A percentile compares a stretch with the other conserved stretches of the same genome.
Evolutionary conservation across 2,329 filamentous ascomycete species (phyloP).

Genomic region (Colletotrichum chlorophyti): DNA sequence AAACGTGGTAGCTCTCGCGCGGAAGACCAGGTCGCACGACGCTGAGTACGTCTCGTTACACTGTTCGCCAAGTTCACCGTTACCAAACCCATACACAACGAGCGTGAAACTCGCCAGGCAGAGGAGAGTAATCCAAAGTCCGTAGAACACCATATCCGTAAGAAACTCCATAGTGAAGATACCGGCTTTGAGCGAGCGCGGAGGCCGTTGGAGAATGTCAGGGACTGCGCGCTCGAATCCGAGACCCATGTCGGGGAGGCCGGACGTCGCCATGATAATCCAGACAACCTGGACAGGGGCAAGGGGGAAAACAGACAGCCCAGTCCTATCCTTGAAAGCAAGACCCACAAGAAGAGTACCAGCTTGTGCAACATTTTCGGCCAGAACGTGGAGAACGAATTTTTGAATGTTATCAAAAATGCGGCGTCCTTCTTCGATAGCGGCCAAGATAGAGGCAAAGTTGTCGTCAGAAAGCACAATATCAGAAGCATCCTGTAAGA

Average conservation of each 20-base stretch:
- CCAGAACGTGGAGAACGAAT: slow-evolving; percentile 65
- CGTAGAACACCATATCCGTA: slow-evolving; percentile 66
- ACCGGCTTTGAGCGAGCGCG: slow-evolving; percentile 47
- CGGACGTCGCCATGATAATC: slow-evolving; percentile 76
- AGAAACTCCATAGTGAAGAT: slow-evolving; percentile 67
- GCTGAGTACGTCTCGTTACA: slow-evolving; percentile 60
- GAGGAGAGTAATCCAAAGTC: slow-evolving; percentile 65
- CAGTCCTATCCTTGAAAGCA: slow-evolving; percentile 65
- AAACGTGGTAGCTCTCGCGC: slow-evolving; percentile 70
- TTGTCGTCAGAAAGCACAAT: slow-evolving; percentile 73
- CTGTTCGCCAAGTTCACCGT: slow-evolving; percentile 52
- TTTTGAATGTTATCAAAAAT: slow-evolving; percentile 74
- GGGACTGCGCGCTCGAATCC: slow-evolving; percentile 69
- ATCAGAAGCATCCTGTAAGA: slow-evolving; percentile 56
- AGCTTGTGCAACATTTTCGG: slow-evolving; percentile 69
- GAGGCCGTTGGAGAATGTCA: slow-evolving; percentile 67
- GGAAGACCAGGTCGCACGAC: slow-evolving; percentile 63
- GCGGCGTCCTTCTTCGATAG: slow-evolving; percentile 68
- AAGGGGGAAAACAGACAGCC: slow-evolving; percentile 70
- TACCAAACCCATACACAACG: slow-evolving; percentile 46
- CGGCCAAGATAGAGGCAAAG: slow-evolving; percentile 69
- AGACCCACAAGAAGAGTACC: slow-evolving; percentile 68
- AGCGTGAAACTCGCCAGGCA: slow-evolving; percentile 33
- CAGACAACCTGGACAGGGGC: slow-evolving; percentile 72
- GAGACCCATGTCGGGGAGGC: slow-evolving; percentile 71